Conservation (phyloP, 1,139 yeast genomes). For the Kazachstania sp. region DNA sequence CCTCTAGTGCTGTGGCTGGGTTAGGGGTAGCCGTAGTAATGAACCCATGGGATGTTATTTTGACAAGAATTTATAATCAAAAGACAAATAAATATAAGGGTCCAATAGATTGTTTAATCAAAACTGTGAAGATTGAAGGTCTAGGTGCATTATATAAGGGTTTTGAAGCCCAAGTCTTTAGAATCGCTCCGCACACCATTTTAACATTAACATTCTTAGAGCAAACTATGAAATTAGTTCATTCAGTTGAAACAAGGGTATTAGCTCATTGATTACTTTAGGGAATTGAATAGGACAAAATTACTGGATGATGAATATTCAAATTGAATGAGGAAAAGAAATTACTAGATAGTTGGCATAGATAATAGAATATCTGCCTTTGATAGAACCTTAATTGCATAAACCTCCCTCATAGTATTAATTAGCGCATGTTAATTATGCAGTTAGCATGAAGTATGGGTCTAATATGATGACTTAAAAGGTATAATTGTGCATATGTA, state of each 20-base stretch:
- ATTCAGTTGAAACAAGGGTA: constrained; percentile 35
- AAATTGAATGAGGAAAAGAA: not conserved
- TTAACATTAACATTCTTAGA: constrained; percentile 91
- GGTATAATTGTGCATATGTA: not conserved
- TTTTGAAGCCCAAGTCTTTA: constrained; percentile 80
- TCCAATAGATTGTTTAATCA: constrained; percentile 78
- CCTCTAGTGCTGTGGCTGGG: constrained; percentile 75
- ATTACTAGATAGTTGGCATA: not conserved
- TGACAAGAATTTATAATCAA: constrained; percentile 92
- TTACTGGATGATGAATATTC: no score
- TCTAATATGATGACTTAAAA: not conserved
- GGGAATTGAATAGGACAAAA: not conserved
- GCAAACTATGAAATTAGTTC: constrained; percentile 46
- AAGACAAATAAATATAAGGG: constrained; percentile 80
- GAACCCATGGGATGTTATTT: constrained; percentile 95
- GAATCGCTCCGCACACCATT: constrained; percentile 94
- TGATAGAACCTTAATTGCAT: no score
- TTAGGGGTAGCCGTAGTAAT: constrained; percentile 88
- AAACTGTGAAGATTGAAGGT: constrained; percentile 82
- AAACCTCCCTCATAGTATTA: no score
- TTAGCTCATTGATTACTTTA: constrained; percentile 12
- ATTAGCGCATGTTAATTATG: no score
- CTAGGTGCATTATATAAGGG: constrained; percentile 84
- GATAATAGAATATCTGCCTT: no score
- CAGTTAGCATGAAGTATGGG: no score